phyloP scores from a whole-genome alignment of 305 asterid genomes.

The Plantago lanceolata region DNA sequence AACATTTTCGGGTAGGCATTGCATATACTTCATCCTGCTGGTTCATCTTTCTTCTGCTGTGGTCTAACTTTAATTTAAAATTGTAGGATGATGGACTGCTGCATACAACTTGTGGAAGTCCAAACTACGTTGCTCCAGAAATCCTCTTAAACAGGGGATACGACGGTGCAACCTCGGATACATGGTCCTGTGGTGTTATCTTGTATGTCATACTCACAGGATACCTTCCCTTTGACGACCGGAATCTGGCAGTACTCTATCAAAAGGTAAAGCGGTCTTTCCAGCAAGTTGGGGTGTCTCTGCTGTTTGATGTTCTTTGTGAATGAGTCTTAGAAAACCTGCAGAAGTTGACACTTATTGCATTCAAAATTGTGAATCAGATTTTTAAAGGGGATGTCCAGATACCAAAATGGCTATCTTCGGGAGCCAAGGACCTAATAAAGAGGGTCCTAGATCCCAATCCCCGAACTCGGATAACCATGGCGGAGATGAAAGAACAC shows the following conservation, averaged over 20 bases:
- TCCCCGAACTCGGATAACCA: slow-evolving; percentile 66
- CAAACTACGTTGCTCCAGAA: slow-evolving; percentile 97
- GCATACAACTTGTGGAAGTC: slow-evolving; percentile 98
- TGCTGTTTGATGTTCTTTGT: not conserved
- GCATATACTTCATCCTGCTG: not conserved
- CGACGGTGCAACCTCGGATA: slow-evolving; percentile 85
- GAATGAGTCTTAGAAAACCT: slow-evolving; percentile 9
- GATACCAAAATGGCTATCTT: slow-evolving; percentile 83
- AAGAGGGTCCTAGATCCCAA: slow-evolving; percentile 86
- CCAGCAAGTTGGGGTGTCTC: not conserved
- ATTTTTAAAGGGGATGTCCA: slow-evolving; percentile 80
- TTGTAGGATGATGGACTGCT: slow-evolving; percentile 81
- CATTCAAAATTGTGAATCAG: slow-evolving; percentile 33
- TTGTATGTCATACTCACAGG: slow-evolving; percentile 84
- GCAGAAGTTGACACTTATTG: slow-evolving; percentile 8
- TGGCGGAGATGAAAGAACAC: slow-evolving; percentile 59
- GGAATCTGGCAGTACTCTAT: slow-evolving; percentile 86
- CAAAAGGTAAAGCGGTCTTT: slow-evolving; percentile 54
- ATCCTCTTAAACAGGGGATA: slow-evolving; percentile 83
- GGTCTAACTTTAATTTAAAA: slow-evolving; percentile 16
- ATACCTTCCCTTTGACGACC: slow-evolving; percentile 89
- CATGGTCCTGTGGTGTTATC: slow-evolving; percentile 95
- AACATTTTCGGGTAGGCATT: slow-evolving; percentile 70
- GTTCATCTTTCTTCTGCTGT: slow-evolving; percentile 4
- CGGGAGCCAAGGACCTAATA: slow-evolving; percentile 65